phyloP scores from a whole-genome alignment of 139 green algal genomes.

The Tetraselmis striata region DNA sequence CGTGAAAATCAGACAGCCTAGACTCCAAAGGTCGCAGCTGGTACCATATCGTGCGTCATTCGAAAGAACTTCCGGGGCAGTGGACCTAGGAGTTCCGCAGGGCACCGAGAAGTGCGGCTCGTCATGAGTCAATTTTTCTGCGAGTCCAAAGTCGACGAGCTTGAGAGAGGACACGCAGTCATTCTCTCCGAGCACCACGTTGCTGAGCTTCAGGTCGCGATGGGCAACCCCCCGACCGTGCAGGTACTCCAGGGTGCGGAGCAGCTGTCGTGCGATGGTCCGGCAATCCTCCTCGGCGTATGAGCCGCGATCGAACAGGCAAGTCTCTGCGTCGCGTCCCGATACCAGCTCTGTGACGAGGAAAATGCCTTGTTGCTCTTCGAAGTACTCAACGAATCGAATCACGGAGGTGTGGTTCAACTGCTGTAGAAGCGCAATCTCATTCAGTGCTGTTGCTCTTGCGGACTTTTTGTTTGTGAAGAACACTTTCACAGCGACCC shows the following conservation, averaged over 20 bases:
- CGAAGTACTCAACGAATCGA: not conserved
- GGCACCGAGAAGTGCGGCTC: not conserved
- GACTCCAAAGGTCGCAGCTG: not conserved
- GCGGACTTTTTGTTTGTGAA: not conserved
- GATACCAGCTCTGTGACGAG: not conserved
- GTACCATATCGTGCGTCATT: not conserved
- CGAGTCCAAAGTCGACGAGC: not conserved
- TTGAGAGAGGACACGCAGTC: not conserved
- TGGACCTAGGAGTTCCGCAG: not conserved
- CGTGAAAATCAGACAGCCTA: conserved; percentile 29
- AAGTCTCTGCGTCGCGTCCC: not conserved
- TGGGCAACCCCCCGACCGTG: not conserved
- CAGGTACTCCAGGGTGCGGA: not conserved
- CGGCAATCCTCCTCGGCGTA: not conserved
- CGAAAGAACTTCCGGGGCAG: not conserved
- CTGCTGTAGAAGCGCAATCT: not conserved
- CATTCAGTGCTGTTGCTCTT: not conserved
- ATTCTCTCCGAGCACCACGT: not conserved
- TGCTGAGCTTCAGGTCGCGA: not conserved
- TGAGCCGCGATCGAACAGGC: not conserved
- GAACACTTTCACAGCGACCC: not conserved
- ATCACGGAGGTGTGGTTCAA: not conserved
- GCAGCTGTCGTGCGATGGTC: not conserved
- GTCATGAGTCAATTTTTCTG: not conserved
- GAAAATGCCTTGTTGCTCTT: not conserved